These are phyloP conservation scores for Comarum palustre DNA, from an alignment of 306 rosid species.

Conservation along the genomic window DNA sequence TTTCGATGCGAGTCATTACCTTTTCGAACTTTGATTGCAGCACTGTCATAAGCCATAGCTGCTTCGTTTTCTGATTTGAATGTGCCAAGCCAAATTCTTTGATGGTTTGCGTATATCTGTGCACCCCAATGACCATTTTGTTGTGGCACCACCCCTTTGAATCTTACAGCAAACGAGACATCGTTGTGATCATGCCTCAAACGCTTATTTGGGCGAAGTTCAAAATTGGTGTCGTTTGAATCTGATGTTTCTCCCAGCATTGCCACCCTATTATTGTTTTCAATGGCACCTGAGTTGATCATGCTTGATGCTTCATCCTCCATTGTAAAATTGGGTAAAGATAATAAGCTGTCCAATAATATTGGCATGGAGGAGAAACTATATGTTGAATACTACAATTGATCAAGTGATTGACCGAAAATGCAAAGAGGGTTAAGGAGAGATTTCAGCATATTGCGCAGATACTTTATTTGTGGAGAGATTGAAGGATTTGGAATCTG, in stretches of 20 bases:
- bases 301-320: conserved; percentile 28
- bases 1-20: conserved; percentile 58
- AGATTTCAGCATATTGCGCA: neutral
- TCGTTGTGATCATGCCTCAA: conserved; percentile 14
- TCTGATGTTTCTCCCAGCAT: conserved; percentile 19
- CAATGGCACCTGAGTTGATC: conserved; percentile 18
- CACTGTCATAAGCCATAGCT: conserved; percentile 86
- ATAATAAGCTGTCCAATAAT: conserved; percentile 4
- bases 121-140: conserved; percentile 93
- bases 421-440: neutral
- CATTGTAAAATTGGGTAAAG: conserved; percentile 1
- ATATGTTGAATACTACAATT: neutral
- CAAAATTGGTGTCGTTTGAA: conserved; percentile 25
- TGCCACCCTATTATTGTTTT: neutral
- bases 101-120: conserved; percentile 80
- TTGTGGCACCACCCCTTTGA: conserved; percentile 79
- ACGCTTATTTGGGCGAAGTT: conserved; percentile 22
- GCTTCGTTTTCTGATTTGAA: conserved; percentile 69
- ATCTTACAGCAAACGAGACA: conserved; percentile 32
- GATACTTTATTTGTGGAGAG: conserved; percentile 18
- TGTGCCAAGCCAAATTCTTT: conserved; percentile 87
- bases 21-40: conserved; percentile 62
- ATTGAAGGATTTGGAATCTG: conserved; percentile 26
- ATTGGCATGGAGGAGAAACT: conserved; percentile 4
- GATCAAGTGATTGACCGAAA: neutral